Base-by-base conservation (phyloP, 164 flowering plant genomes). In the Aristolochia californica region DNA sequence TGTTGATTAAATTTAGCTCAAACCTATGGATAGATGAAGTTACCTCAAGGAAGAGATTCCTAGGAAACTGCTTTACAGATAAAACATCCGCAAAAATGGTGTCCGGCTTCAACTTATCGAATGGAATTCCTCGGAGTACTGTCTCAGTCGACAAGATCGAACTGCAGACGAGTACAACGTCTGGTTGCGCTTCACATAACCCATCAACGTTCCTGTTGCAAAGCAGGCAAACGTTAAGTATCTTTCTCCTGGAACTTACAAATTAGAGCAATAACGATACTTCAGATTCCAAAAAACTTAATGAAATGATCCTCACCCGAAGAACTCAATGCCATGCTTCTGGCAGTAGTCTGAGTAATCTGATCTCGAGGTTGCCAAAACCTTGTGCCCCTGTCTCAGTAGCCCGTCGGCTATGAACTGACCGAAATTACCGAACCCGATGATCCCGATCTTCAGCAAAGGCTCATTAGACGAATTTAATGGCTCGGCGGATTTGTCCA, bases 81-180 rank as follows among this genome's bases (percentile, higher is more conserved):
- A 73, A 64, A 20, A 73, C 77, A 22, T 73, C 77, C 13, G 67
- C 74, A 48, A 73, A 73, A 15, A 73, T 69, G 13, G 77, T 73
- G 26, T 70, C 71, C 0, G 69, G 61, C 40, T 66, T 69, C 24
- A 73, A 45, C 56, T 73, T 73, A 47, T 73, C 71, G 47, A 73
- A 49, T 40, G 77, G 77, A 34, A 73, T 73, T 30, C 68, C 38
- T 10, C 77, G 58, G 9, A 73, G 56, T 14, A 73, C 68, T 1
- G 66, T 23, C 38, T 73, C 77, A 5, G 77, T 70, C 0, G 77
- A 73, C 38, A 73, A 57, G 53, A 73, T 73, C 13, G 77, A 73
- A 24, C 73, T 70, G 61, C 77, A 73, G 27, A 70, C 56, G 15
- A 73, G 45, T 24, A 73, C 18, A n/a, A 73, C 66, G 24, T 73